Evolutionary conservation across 108 stramenopile genomes (phyloP).

Genomic region (Skeletonema menzelii): DNA sequence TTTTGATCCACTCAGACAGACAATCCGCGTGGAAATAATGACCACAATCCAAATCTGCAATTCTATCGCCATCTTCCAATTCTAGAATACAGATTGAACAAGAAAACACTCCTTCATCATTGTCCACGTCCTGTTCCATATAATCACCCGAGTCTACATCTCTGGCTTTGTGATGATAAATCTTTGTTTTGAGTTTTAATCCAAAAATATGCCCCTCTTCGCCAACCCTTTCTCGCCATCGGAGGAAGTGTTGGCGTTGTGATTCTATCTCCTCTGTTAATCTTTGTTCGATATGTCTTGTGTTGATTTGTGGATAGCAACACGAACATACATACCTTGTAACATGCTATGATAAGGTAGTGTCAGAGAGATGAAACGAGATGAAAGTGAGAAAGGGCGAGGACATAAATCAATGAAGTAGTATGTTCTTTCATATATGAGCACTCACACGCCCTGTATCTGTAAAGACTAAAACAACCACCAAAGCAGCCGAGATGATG

Average conservation of each 20-base stretch:
- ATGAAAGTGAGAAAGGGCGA: not conserved
- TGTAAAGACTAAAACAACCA: not conserved
- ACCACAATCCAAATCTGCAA: constrained; percentile 13
- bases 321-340: not conserved
- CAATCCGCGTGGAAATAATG: constrained; percentile 14
- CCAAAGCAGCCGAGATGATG: not conserved
- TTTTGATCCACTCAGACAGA: constrained; percentile 13
- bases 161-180: not conserved
- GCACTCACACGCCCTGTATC: constrained; percentile 5
- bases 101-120: not conserved
- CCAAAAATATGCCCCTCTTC: constrained; percentile 9
- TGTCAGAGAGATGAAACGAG: not conserved
- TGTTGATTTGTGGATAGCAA: not conserved
- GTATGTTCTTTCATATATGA: not conserved
- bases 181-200: constrained; percentile 15
- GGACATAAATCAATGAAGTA: not conserved
- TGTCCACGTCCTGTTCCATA: not conserved
- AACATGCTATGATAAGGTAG: not conserved
- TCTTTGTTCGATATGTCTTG: not conserved
- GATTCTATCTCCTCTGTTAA: not conserved
- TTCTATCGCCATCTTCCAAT: constrained; percentile 7
- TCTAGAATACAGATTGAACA: constrained; percentile 19
- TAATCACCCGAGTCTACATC: not conserved
- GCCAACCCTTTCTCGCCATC: not conserved
- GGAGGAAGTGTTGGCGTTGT: not conserved